Evolutionary conservation across 805 yeast species (phyloP), one percentile per base, ranked within the genome.

Genomic region (Spathaspora sp.): DNA sequence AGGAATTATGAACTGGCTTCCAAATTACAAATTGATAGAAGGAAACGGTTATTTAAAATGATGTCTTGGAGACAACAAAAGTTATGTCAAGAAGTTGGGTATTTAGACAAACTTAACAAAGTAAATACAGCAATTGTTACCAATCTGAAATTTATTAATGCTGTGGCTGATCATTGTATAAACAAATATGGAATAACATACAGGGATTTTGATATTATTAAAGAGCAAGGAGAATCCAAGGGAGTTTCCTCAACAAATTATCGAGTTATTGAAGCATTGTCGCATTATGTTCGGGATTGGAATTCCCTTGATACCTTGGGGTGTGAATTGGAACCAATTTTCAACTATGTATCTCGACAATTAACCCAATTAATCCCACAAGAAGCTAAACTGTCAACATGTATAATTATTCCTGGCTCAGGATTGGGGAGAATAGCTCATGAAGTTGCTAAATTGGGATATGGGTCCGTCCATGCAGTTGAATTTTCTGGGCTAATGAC

Each of bases 201-300:
- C 23, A 65, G 69, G n/a, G 69, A 69, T 44, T 64, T 75, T 43
- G 59, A 63, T 17, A 47, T 52, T 11, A 51, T 54, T 23, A 50
- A 49, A 17, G 58, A 46, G 38, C 28, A 40, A 20, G 45, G 31
- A 14, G 48, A 49, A 28, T 44, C 51, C 6, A 35, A 26, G 11
- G 45, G 40, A 19, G 47, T 53, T 19, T 59, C 66, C 2, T 46
- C 60, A 0, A 52, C 53, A 19, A 60, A 60, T 46, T 66, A 64
- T 49, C 49, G 60, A 51, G 87, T 86, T 1, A 75, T 83, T 26
- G 96, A 87, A 64, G 73, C 88, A 5, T 59, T 93, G 32, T 84
- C 90, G 48, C 97, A 91, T 65, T 79, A 79, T 54, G 80, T 84
- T 9, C 72, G 97, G 46, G 97, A 93, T 63, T 92, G 96, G 94